Conservation (phyloP, 2,329 filamentous ascomycete species). For the Didymella arachidicola region DNA sequence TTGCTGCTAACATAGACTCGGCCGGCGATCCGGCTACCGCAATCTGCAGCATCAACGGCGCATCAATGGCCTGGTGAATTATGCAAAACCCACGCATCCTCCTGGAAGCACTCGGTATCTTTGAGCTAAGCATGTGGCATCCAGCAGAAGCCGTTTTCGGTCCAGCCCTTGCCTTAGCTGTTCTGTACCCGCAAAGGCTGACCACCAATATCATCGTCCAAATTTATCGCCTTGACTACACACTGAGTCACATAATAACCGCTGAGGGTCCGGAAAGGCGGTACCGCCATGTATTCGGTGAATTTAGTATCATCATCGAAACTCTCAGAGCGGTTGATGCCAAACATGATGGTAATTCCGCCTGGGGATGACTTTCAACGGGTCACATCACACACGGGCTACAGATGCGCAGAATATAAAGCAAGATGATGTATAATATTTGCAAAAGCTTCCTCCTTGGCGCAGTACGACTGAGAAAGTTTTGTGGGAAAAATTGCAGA, state of each 20-base stretch:
- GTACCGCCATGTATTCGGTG: too few species aligned
- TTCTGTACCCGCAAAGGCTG: background rate
- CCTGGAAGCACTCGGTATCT: background rate
- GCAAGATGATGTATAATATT: background rate
- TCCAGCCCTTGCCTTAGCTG: background rate
- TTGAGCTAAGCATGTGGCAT: background rate
- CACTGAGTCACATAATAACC: too few species aligned
- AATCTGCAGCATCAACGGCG: too few species aligned
- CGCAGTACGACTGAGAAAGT: background rate
- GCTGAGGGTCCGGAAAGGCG: too few species aligned
- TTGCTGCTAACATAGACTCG: too few species aligned
- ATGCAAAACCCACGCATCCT: background rate
- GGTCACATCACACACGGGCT: background rate
- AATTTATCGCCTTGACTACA: background rate
- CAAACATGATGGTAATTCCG: background rate
- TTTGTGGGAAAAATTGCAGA: background rate
- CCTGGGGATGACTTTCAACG: background rate
- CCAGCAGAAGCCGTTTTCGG: background rate
- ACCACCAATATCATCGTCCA: background rate
- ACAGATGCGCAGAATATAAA: background rate
- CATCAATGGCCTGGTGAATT: background rate
- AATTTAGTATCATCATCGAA: background rate
- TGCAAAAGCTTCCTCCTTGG: background rate
- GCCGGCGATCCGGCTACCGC: too few species aligned
- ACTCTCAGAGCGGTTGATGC: background rate